Base-by-base conservation (phyloP, 2,329 filamentous ascomycete genomes). In the Camillea tinctor region DNA sequence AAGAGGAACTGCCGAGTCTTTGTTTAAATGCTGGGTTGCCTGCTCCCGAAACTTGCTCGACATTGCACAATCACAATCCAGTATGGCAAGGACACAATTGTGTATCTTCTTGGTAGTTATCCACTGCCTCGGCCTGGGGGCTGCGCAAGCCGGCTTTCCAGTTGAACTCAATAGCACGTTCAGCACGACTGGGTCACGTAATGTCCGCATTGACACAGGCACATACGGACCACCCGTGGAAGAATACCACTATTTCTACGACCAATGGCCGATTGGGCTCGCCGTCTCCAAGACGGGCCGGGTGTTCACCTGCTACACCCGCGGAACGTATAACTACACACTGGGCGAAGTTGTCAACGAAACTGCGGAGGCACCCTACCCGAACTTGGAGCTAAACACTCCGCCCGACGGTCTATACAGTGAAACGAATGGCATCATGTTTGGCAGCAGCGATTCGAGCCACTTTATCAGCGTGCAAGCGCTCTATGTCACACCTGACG, bases 221-320 rank as follows among this genome's bases (percentile, higher is more conserved):
- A 77, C 76, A 2, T 80, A 79, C 52, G 79, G 80, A 2, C 79
- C 79, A 1, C 63, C 71, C 1, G 68, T 82, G 3, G 80, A 82
- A 63, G 79, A 82, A 62, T 75, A 77, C 44, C 78, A 82, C 64
- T 81, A 80, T 65, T 81, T 75, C 66, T 79, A 79, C 58, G 75
- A 76, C 24, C 76, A 79, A 65, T 80, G 76, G 77, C 78, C 77
- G 1, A 79, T 79, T 21, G 78, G 78, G 4, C 73, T 81, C 7
- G 76, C 78, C 17, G 73, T 78, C 1, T 77, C 77, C 1, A 76
- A 72, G 15, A 71, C 70, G 23, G 76, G 77, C n/a, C 71, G 77
- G 9, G 69, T 80, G 44, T 80, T 81, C 61, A 72, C 76, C 17
- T 77, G 73, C 51, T 81, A 80, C 65, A 81, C 79, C 2, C 75